These are phyloP conservation scores for Colletotrichum simmondsii DNA, from an alignment of 2,329 filamentous ascomycete genomes.

Conservation along the genomic window DNA sequence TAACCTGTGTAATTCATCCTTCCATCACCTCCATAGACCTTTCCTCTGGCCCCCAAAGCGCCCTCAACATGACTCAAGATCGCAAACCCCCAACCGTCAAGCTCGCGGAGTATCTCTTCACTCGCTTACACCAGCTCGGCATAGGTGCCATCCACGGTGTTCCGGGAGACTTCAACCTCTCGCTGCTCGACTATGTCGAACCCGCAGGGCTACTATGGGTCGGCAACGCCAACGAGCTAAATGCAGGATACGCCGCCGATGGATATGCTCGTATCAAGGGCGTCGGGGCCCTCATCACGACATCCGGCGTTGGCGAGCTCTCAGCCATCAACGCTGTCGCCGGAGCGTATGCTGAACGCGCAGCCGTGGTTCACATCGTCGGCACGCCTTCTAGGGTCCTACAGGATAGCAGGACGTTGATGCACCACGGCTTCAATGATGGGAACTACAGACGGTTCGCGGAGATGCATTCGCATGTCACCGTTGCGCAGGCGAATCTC, in stretches of 20 bases:
- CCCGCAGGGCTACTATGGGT: constrained; percentile 53
- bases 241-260: constrained; percentile 67
- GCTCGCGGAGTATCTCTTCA: constrained; percentile 71
- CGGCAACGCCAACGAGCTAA: constrained; percentile 68
- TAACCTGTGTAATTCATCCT: background rate
- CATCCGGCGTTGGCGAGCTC: constrained; percentile 68
- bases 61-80: background rate
- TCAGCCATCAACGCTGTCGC: constrained; percentile 70
- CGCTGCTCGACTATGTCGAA: constrained; percentile 49
- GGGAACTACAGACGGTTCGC: constrained; percentile 60
- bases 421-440: constrained; percentile 68
- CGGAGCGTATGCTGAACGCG: constrained; percentile 66
- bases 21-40: background rate
- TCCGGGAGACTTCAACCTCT: constrained; percentile 54
- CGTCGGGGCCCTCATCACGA: constrained; percentile 62
- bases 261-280: constrained; percentile 67
- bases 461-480: constrained; percentile 60
- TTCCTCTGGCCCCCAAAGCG: background rate
- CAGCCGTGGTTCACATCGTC: constrained; percentile 67
- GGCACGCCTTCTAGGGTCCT: constrained; percentile 58
- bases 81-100: constrained; percentile 41
- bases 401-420: constrained; percentile 53
- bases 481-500: constrained; percentile 59
- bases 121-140: constrained; percentile 67
- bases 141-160: constrained; percentile 66